A percentile compares a stretch with the other conserved stretches of the same genome.
Conservation (phyloP, 1,284 basidiomycete genomes). For the Trichosporon coremiiforme region DNA sequence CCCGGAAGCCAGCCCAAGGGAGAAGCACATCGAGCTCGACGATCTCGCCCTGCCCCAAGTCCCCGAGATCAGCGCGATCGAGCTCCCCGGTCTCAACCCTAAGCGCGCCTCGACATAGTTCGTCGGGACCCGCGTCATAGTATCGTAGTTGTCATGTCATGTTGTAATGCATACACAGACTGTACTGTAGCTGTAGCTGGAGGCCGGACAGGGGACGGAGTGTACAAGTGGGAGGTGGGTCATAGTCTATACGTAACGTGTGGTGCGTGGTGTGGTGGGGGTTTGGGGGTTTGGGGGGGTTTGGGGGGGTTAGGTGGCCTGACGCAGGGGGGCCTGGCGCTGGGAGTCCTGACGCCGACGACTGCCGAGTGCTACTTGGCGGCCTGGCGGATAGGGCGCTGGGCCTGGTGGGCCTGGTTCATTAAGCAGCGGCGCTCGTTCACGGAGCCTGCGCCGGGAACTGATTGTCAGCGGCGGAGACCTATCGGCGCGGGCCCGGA, state of each 20-base stretch:
- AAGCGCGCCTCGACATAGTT: neutral
- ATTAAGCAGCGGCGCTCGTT: neutral
- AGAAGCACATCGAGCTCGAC: neutral
- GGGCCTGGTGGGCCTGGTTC: neutral
- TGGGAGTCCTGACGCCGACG: too few relatives aligned
- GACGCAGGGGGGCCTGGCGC: too few relatives aligned
- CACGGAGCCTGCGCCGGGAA: neutral
- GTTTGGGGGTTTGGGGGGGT: too few relatives aligned
- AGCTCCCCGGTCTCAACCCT: neutral
- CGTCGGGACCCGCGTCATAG: too few relatives aligned
- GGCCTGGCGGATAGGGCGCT: neutral
- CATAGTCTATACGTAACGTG: neutral
- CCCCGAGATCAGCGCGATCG: conserved; percentile 6
- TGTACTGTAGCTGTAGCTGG: neutral
- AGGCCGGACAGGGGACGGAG: neutral
- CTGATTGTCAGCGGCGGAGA: too few relatives aligned
- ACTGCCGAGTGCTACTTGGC: neutral
- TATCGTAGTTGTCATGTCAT: neutral
- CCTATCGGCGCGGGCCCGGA: too few relatives aligned
- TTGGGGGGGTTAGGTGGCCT: too few relatives aligned
- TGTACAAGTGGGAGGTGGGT: neutral
- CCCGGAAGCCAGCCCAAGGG: neutral
- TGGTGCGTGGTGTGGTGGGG: neutral
- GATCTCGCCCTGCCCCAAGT: neutral
- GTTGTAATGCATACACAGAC: conserved; percentile 16